These are phyloP conservation scores for Emydomyces testavorans DNA, from an alignment of 2,329 filamentous ascomycete genomes.

Conservation along the genomic window DNA sequence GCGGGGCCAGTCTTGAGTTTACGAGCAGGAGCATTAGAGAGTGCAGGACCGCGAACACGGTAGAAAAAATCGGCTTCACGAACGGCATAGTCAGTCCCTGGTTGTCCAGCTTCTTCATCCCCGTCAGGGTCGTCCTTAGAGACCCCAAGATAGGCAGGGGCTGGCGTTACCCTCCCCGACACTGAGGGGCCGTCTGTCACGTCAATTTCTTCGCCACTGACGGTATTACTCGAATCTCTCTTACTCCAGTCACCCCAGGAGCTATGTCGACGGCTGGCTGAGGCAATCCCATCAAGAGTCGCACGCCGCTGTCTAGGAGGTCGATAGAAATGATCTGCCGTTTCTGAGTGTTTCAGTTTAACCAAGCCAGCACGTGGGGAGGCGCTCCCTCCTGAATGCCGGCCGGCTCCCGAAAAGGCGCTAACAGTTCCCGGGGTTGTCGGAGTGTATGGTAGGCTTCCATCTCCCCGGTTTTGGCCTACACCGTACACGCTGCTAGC, in stretches of 20 bases:
- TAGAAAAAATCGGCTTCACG: conserved; percentile 97
- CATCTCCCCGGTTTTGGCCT: conserved; percentile 44
- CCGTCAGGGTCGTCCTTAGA: conserved; percentile 46
- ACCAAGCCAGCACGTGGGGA: conserved; percentile 35
- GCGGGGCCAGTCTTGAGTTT: conserved; percentile 88
- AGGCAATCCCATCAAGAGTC: conserved; percentile 43
- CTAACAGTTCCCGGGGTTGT: conserved; percentile 63
- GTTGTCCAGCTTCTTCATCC: conserved; percentile 37
- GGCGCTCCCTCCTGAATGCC: conserved; percentile 34
- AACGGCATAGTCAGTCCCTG: conserved; percentile 74
- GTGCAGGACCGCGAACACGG: conserved; percentile 73
- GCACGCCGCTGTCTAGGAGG: conserved; percentile 62
- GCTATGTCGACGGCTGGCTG: conserved; percentile 35
- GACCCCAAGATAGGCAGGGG: conserved; percentile 43
- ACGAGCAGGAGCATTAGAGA: conserved; percentile 69
- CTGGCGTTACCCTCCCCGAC: conserved; percentile 39
- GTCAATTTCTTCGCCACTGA: conserved; percentile 26
- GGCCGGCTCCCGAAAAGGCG: conserved; percentile 55
- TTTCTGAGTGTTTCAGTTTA: conserved; percentile 40
- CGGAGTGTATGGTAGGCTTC: conserved; percentile 53
- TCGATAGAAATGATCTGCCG: conserved; percentile 74
- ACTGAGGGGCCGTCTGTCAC: conserved; percentile 31
- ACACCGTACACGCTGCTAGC: conserved; percentile 38
- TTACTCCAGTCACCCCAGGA: conserved; percentile 39
- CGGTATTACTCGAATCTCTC: conserved; percentile 28